A percentile compares a stretch with the other conserved stretches of the same genome.
Evolutionary conservation across 148 eudicot genomes (phyloP).

Genomic region (Fagopyrum tataricum): DNA sequence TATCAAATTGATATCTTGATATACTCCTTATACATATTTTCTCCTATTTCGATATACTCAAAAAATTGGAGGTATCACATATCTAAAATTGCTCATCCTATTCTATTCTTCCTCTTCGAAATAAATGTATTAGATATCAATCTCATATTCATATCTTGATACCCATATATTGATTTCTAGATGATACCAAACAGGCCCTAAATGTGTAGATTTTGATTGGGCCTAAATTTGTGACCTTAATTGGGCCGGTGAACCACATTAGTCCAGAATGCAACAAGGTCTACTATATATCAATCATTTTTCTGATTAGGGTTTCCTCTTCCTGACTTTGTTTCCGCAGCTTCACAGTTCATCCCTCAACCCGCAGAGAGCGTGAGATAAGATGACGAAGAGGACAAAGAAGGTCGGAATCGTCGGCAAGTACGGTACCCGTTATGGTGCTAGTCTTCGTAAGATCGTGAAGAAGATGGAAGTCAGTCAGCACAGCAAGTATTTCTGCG

Average conservation of each 20-base stretch:
- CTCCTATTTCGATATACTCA: too few species aligned
- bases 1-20: too few species aligned
- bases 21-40: too few species aligned
- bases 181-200: too few species aligned
- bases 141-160: too few species aligned
- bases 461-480: slow-evolving; percentile 97
- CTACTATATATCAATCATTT: background rate
- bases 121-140: too few species aligned
- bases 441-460: slow-evolving; percentile 92
- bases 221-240: background rate
- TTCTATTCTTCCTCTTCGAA: too few species aligned
- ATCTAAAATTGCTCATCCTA: too few species aligned
- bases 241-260: background rate
- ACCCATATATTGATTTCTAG: too few species aligned
- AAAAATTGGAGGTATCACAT: too few species aligned
- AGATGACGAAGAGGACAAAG: slow-evolving; percentile 68
- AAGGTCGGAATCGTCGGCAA: slow-evolving; percentile 81
- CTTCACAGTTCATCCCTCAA: background rate
- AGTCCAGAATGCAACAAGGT: background rate
- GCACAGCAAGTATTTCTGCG: slow-evolving; percentile 95
- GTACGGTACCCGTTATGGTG: slow-evolving; percentile 92
- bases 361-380: background rate
- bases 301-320: slow-evolving; percentile 8
- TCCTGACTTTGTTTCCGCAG: background rate
- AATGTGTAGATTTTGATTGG: background rate